Base-by-base conservation (phyloP, 2,329 filamentous ascomycete species). In the Cladophialophora exuberans region DNA sequence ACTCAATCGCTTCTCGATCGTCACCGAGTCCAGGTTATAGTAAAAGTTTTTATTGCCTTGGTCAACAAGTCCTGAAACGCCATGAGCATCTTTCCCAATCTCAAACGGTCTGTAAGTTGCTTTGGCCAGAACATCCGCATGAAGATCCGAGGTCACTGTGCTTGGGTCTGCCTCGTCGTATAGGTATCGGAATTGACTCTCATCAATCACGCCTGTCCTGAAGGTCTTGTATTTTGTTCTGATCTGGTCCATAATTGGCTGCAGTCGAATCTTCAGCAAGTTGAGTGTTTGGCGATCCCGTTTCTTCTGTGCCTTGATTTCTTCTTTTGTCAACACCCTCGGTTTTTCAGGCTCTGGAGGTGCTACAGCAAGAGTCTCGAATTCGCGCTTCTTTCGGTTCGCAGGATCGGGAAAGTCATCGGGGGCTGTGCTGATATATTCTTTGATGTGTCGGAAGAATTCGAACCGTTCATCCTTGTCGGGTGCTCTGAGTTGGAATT, bases 231-330 rank as follows among this genome's bases (percentile, higher is more conserved):
- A 96, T 69, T 88, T 91, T 59, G 81, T 80, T 70, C 96, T 94
- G 68, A 99, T 90, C 72, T 97, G 90, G 64, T 99, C 93, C 91
- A 99, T 97, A 63, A 97, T 90, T 1, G 90, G 90, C 71, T 97
- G 92, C 51, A 99, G 84, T 49, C 87, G 79, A 33, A 96, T 85
- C 76, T 97, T 99, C 62, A 99, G 77, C 55, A 87, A 77, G 69
- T 97, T 97, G 50, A 97, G 79, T 9, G 87, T 83, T 61, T 93
- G 85, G 44, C 90, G 86, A 67, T 99, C 95, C 59, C 84, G 83
- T 72, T 90, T 88, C 72, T 88, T 88, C 69, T 93, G 85, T 2
- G 82, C 83, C 68, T 90, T 91, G 56, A 89, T 80, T 66, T 97
- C 89, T 52, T 88, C 88, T 68, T 91, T 92, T 23, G 85, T 88